These are phyloP conservation scores for Reticulascus tulasneorum DNA, from an alignment of 2,329 filamentous ascomycete genomes.

Conservation along the genomic window DNA sequence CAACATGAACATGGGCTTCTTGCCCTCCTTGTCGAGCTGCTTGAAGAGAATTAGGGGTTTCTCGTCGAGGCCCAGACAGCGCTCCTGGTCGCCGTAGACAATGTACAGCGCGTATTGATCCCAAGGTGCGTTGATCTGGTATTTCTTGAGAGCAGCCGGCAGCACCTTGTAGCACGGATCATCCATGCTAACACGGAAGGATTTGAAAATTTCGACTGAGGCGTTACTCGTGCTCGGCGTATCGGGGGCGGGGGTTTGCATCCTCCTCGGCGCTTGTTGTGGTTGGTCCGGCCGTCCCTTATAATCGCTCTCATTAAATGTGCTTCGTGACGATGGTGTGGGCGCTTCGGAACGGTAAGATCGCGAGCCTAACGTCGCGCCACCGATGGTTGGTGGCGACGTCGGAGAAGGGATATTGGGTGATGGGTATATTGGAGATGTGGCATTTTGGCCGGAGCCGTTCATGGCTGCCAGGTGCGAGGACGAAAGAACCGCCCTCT, in stretches of 20 bases:
- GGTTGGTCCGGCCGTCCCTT: conserved; percentile 32
- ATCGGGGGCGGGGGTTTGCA: conserved; percentile 60
- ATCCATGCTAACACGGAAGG: conserved; percentile 95
- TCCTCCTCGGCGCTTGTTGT: conserved; percentile 45
- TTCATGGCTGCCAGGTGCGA: conserved; percentile 69
- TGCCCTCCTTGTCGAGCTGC: conserved; percentile 91
- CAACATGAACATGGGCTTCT: conserved; percentile 99
- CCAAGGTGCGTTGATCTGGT: conserved; percentile 97
- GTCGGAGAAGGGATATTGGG: conserved; percentile 69
- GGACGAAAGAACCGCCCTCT: conserved; percentile 62
- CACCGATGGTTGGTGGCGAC: conserved; percentile 55
- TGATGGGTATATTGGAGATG: conserved; percentile 51
- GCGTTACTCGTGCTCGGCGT: conserved; percentile 53
- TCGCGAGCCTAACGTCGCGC: conserved; percentile 56
- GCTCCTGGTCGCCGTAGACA: conserved; percentile 96
- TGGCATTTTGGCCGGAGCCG: conserved; percentile 50
- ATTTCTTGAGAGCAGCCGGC: conserved; percentile 92
- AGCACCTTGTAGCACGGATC: conserved; percentile 97
- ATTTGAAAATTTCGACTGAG: conserved; percentile 96
- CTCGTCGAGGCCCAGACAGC: conserved; percentile 86
- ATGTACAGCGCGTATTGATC: conserved; percentile 97
- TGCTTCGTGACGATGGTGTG: conserved; percentile 48
- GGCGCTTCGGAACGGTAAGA: conserved; percentile 55
- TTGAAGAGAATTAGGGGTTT: conserved; percentile 96
- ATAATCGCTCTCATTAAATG: conserved; percentile 37